Conservation (phyloP, 441 rosid genomes). For the Pelargonium exstipulatum region DNA sequence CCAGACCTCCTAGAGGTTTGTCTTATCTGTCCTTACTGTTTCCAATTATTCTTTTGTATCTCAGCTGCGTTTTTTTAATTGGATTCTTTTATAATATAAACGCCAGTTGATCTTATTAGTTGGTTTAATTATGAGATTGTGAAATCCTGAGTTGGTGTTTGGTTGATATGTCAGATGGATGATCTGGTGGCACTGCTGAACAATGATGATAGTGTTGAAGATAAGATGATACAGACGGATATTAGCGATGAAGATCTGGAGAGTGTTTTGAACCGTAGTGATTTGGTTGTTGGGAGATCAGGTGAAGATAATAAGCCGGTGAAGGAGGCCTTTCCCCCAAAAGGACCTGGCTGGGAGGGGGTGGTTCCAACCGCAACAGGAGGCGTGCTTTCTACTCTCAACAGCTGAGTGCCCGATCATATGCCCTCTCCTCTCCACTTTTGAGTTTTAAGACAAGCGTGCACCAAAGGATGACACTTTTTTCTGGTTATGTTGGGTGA, state of each 20-base stretch:
- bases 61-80: no score
- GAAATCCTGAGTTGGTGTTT: not conserved
- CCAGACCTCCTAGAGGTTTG: conserved; percentile 45
- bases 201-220: conserved; percentile 77
- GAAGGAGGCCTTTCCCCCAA: conserved; percentile 41
- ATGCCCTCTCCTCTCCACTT: no score
- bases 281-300: conserved; percentile 35
- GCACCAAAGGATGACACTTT: no score
- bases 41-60: not conserved
- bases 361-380: conserved; percentile 65
- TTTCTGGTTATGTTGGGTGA: no score
- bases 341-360: conserved; percentile 99
- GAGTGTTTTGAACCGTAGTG: conserved; percentile 65
- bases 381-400: conserved; percentile 76
- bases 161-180: conserved; percentile 51
- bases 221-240: conserved; percentile 81
- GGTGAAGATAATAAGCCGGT: conserved; percentile 20
- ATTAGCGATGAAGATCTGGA: conserved; percentile 76
- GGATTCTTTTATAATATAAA: no score
- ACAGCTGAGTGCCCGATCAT: conserved; percentile 33
- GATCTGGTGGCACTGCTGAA: conserved; percentile 64
- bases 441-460: no score
- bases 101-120: not conserved
- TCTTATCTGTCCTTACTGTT: not conserved
- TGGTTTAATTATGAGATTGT: not conserved